Percentiles rank a stretch among this genome's conserved stretches.
These are phyloP conservation scores for Penicillium pulvis DNA, from an alignment of 495 filamentous ascomycete species.

Conservation along the genomic window DNA sequence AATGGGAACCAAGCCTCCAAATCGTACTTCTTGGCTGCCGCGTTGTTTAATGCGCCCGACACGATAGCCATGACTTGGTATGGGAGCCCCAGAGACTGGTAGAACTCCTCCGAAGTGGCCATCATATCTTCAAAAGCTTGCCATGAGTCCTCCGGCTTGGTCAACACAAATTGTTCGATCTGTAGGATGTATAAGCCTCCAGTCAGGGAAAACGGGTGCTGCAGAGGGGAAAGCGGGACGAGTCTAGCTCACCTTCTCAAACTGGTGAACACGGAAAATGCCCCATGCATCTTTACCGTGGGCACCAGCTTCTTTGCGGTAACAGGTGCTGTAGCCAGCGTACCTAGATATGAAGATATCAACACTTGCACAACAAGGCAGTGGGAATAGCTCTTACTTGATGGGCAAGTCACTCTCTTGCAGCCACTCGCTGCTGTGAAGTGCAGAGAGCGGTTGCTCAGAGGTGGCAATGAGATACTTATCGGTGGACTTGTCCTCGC, in stretches of 20 bases:
- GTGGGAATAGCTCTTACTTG: slow-evolving; percentile 47
- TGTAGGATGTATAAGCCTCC: slow-evolving; percentile 23
- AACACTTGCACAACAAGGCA: slow-evolving; percentile 6
- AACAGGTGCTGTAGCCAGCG: slow-evolving; percentile 92
- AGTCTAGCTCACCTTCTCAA: slow-evolving; percentile 74
- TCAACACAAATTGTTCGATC: slow-evolving; percentile 93
- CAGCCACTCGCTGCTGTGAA: slow-evolving; percentile 94
- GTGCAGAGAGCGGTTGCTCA: slow-evolving; percentile 89
- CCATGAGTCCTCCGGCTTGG: slow-evolving; percentile 94
- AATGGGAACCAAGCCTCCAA: slow-evolving; percentile 97
- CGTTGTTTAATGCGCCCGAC: slow-evolving; percentile 91
- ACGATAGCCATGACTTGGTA: slow-evolving; percentile 93
- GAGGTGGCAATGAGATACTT: slow-evolving; percentile 98
- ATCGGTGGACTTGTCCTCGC: slow-evolving; percentile 76
- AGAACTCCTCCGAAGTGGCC: slow-evolving; percentile 85
- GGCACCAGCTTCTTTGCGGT: slow-evolving; percentile 88
- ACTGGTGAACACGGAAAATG: slow-evolving; percentile 97
- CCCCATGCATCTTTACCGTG: slow-evolving; percentile 98
- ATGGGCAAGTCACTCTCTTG: slow-evolving; percentile 81
- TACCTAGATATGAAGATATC: slow-evolving; percentile 52
- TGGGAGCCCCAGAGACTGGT: slow-evolving; percentile 83
- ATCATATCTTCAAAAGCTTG: slow-evolving; percentile 94
- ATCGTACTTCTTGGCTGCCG: slow-evolving; percentile 92
- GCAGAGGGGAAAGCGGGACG: neutral
- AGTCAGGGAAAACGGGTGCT: neutral